Base-by-base conservation (phyloP, 2,329 filamentous ascomycete genomes). In the Arthrinium phaeospermum region DNA sequence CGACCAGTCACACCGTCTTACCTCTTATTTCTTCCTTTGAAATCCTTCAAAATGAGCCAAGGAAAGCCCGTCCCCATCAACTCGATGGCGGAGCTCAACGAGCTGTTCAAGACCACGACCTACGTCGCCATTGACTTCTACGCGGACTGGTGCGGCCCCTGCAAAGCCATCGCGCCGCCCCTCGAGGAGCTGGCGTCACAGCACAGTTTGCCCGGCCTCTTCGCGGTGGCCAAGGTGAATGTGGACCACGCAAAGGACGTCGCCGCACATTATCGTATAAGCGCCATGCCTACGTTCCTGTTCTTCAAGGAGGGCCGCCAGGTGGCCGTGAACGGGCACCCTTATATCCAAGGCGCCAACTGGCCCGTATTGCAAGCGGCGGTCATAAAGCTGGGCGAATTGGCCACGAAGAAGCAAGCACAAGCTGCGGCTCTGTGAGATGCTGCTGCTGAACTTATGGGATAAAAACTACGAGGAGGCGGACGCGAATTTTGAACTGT, bases 131-230 rank as follows among this genome's bases (percentile, higher is more conserved):
- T 64, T 1, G 72, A 73, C 57, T 92, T 87, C 86, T 91, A 91
- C 81, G 92, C 92, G 72, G 88, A 86, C 76, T 94, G 92, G 92
- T 94, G 92, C 84, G 91, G 91, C 74, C 92, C 92, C 75, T 94
- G 92, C 89, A 93, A 92, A 83, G 85, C 88, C 77, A 92, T 94
- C 80, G 87, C 91, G 68, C 92, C 92, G 72, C 82, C 87, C 75
- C 85, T 93, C 73, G 86, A 87, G 76, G 84, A 89, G 84, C 88
- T 83, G 76, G 87, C 77, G 30, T 79, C 82, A 37, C 80, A 88
- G 71, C 80, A 81, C 69, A 80, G 88, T 70, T 79, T 81, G 68
- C 89, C 87, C 84, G 77, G 86, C 73, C 76, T 82, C 73, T 88
- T 87, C 73, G 86, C 87, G 78, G 93, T 94, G 85, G 90, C 88